Evolutionary conservation across 2,329 filamentous ascomycete species (phyloP).

Genomic region (Polychaeton citri): DNA sequence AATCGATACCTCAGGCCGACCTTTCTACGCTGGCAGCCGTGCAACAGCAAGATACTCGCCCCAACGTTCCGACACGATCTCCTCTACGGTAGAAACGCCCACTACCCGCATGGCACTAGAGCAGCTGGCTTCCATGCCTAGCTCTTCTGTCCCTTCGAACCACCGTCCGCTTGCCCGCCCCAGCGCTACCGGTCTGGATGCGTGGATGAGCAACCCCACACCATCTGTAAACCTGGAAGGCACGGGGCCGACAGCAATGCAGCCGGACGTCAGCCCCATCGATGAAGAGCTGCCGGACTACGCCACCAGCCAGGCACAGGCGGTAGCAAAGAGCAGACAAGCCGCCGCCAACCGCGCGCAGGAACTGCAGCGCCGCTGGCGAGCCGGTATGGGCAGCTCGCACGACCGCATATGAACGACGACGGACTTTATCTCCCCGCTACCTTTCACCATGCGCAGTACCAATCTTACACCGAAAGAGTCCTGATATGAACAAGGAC

Average conservation of each 20-base stretch:
- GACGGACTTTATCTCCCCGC: too few species aligned
- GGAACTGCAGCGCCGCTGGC: conserved; percentile 10
- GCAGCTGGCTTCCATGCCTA: neutral
- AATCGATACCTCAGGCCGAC: neutral
- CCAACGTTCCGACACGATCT: neutral
- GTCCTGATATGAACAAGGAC: too few species aligned
- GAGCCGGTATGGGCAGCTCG: neutral
- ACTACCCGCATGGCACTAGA: neutral
- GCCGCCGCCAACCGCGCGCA: conserved; percentile 31
- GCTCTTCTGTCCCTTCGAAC: neutral
- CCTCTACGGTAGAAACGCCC: neutral
- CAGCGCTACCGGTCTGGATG: neutral
- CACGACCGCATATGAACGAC: neutral
- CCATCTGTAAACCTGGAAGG: neutral
- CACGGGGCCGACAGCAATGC: neutral
- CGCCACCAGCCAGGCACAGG: conserved; percentile 34
- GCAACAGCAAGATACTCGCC: neutral
- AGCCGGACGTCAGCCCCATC: neutral
- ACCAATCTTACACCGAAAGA: too few species aligned
- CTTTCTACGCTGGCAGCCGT: neutral
- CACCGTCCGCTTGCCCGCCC: neutral
- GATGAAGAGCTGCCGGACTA: conserved; percentile 33
- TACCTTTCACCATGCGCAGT: too few species aligned
- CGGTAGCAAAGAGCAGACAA: conserved; percentile 23
- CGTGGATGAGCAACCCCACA: neutral